Base-by-base conservation (phyloP, 1,284 basidiomycete species). In the Leccinum solheimii region DNA sequence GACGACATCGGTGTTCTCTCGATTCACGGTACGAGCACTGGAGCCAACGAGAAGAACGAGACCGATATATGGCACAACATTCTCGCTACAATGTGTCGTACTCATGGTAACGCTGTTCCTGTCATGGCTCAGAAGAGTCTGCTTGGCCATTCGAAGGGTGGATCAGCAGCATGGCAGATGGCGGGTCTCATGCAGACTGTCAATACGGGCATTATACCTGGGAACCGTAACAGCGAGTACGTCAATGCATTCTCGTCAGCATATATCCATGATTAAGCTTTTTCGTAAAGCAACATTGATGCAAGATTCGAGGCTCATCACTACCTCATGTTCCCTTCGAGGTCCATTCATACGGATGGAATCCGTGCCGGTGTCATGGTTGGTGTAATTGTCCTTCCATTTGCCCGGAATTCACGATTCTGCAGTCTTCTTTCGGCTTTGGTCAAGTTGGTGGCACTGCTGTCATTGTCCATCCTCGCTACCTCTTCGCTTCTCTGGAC, bases 31-130 rank as follows among this genome's bases (percentile, higher is more conserved):
- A 99, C 97, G 6, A 97, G 95, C 71, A 99, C 97, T 43, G 91
- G 88, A 70, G 97, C 97, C 40, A 99, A 99, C 77, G 96, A 99
- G 84, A 94, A 96, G 81, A 99, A 99, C 77, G 97, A 99, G 83
- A 95, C 94, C 7, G 88, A 90, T 68, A 95, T 98, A 63, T 98
- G 97, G 92, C 95, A 98, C 76, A 88, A 94, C 67, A 89, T 98
- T 73, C 93, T 99, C 78, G 87, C 86, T 45, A 86, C 87, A 60
- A 90, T 98, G 69, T 88, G 88, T 57, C 92, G 97, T 64, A 94
- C 94, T 14, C 86, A 88, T 55, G 95, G 95, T 61, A 98, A 98
- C 75, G 96, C 96, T 21, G 91, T 98, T 57, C 97, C 97, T 3
- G 90, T 98, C 72, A 92, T 98, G 78, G 94, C 97, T 1, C 97